Evolutionary conservation across 306 rosid species (phyloP).

Genomic region (Echinosophora koreensis): DNA sequence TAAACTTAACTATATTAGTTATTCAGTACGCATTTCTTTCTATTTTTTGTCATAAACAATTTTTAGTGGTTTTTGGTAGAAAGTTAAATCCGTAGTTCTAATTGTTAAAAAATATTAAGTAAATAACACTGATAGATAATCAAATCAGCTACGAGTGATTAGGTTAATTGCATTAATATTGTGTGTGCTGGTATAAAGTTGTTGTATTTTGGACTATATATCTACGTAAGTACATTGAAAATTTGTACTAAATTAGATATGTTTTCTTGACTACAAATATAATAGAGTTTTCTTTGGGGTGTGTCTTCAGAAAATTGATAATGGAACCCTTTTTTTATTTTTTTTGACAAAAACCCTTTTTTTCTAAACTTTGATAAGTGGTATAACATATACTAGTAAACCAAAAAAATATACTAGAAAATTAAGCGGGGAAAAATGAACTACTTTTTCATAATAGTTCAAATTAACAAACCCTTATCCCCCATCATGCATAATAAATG

Average conservation of each 20-base stretch:
- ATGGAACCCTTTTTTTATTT: neutral
- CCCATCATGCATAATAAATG: slow-evolving; percentile 36
- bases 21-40: no score
- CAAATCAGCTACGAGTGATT: no score
- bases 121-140: no score
- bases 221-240: neutral
- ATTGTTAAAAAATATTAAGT: no score
- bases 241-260: no score
- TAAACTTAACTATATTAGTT: no score
- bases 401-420: no score
- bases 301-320: neutral
- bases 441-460: neutral
- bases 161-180: no score
- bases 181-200: neutral
- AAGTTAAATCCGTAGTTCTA: no score
- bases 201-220: neutral
- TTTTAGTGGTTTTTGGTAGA: neutral
- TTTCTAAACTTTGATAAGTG: slow-evolving; percentile 22
- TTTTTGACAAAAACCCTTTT: no score
- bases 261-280: neutral
- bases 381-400: neutral
- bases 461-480: neutral
- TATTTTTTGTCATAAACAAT: no score
- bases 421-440: neutral
- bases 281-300: neutral